Evolutionary conservation across 345 rosid genomes (phyloP).

Genomic region (Camelina laxa): DNA sequence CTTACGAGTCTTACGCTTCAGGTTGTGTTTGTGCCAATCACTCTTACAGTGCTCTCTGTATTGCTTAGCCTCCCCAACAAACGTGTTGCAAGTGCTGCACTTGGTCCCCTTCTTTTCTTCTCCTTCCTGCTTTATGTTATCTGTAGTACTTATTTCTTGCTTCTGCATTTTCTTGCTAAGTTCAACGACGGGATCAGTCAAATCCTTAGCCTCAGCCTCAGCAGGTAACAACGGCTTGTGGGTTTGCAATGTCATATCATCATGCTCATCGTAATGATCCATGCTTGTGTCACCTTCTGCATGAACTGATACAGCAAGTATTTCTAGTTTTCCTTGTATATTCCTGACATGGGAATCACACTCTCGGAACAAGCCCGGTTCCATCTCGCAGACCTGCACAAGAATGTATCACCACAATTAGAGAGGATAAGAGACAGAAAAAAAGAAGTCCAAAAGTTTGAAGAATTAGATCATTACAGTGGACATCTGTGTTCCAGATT

Average conservation of each 20-base stretch:
- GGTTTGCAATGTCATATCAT: constrained; percentile 51
- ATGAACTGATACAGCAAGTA: constrained; percentile 86
- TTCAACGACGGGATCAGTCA: constrained; percentile 41
- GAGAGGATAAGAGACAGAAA: background rate
- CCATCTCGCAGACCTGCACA: constrained; percentile 82
- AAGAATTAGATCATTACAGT: constrained; percentile 59
- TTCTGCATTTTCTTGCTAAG: constrained; percentile 61
- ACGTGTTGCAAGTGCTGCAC: constrained; percentile 86
- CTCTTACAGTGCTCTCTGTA: constrained; percentile 93
- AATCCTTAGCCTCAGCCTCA: constrained; percentile 36
- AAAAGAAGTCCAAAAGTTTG: background rate
- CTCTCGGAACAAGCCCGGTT: constrained; percentile 78
- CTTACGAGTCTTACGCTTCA: constrained; percentile 84
- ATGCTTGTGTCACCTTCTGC: constrained; percentile 87
- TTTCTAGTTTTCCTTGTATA: constrained; percentile 84
- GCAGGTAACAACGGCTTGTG: constrained; percentile 42
- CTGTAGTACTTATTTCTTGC: constrained; percentile 54
- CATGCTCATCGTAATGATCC: constrained; percentile 75
- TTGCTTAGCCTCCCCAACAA: constrained; percentile 76
- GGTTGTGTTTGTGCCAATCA: constrained; percentile 96
- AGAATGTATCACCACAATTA: background rate
- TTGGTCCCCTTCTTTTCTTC: constrained; percentile 61
- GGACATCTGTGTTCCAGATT: constrained; percentile 66
- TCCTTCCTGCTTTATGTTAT: constrained; percentile 43
- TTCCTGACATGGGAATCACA: constrained; percentile 82